Evolutionary conservation across 2,329 filamentous ascomycete genomes (phyloP), one percentile per base, ranked within the genome.

Genomic region (Fusarium sambucinum): DNA sequence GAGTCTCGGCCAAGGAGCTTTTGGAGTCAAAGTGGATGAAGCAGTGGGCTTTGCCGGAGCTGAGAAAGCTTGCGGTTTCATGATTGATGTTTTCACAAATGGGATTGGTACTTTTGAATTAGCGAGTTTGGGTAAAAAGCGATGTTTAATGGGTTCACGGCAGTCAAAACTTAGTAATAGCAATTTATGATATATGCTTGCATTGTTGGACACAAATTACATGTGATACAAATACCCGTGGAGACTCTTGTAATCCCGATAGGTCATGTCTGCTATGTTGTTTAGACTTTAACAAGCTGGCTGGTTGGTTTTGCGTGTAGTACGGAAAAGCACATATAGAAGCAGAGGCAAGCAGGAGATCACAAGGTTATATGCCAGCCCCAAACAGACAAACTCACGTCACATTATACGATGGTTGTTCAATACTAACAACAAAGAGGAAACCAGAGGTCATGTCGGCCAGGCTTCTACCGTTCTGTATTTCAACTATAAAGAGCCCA

Each of bases 11-110:
- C 3, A 44, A 55, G 42, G 68, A 71, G 12, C 21, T 70, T 8
- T 19, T 71, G 21, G 60, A 66, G 44, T 69, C 64, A 3, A 47
- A 52, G 30, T 70, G 68, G 68, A 66, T 70, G 51, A 69, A 70
- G 29, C 48, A 69, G 23, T 70, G 68, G 68, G 68, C 64, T 12
- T 53, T 70, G 25, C 68, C 68, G 8, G 68, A 70, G 67, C 50
- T 70, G 6, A 51, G 47, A 19, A 69, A 57, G 21, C 50, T 58
- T 54, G 30, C 25, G 38, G 35, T 19, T 32, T 52, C 25, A 50
- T 55, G 54, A 68, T 41, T 50, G 41, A 60, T 52, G 40, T 45
- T 61, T 33, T 30, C 19, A 44, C 23, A 44, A 46, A 44, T 32
- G 35, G 59, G 38, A 55, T 29, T 52, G 56, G 23, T 12, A 37